Base-by-base conservation (phyloP, 1,139 yeast species). In the Candida neerlandica region DNA sequence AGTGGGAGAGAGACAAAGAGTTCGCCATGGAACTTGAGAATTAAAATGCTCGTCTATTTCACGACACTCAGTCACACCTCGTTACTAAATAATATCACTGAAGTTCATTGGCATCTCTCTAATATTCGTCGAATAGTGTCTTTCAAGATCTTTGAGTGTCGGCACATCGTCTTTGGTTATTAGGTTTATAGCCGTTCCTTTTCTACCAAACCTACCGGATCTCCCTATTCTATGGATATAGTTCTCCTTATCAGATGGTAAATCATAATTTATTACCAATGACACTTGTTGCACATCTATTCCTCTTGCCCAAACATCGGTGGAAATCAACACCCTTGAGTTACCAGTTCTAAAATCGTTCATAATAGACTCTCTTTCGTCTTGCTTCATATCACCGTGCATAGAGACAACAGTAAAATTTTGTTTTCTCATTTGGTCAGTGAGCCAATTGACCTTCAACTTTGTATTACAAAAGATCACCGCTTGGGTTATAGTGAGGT, bases 241-340 rank as follows among this genome's bases (percentile, higher is more conserved):
- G 71, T 89, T 92, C 65, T 91, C 98, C 63, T 84, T 82, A 65
- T 87, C 94, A 45, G 75, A 69, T 0, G 98, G 98, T 56, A 94
- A 70, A 66, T 92, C 98, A 69, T 90, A 94, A 70, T 92, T 94
- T 48, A 94, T 87, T 26, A 94, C 99, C 50, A 92, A 73, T 0
- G 97, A 89, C n/a, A 92, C 96, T 65, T 92, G 97, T 70, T 92
- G 99, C 26, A 92, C 98, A 67, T 92, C 98, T 50, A 92, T 92
- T 47, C 99, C 99, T 65, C 98, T 78, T 1, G 99, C 98, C 96
- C 97, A 91, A 42, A 94, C 95, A 67, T 94, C 98, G 4, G 99
- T 94, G 21, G 97, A 89, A 41, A 94, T 91, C 52, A 94, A 72
- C 9, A 94, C 96, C 50, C 98, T 77, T 6, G 91, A 85, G 56